Conservation (phyloP, 495 filamentous ascomycete species). For the Neurospora tetraspora region DNA sequence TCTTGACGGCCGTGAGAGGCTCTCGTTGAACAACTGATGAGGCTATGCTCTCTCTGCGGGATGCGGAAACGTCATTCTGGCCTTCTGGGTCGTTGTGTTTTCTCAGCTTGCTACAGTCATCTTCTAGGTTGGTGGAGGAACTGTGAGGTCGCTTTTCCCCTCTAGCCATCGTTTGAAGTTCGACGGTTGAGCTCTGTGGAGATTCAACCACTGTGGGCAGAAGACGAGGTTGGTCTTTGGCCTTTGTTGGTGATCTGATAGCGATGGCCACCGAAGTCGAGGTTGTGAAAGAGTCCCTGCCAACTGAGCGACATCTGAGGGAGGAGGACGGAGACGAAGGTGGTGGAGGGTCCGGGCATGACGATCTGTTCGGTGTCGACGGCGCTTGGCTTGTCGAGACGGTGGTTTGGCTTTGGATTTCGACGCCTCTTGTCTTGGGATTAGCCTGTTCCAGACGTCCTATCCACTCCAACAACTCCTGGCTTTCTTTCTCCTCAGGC, state of each 20-base stretch:
- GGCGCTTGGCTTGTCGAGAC: constrained; percentile 3
- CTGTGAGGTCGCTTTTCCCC: constrained; percentile 7
- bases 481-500: constrained; percentile 30
- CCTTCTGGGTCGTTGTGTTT: neutral
- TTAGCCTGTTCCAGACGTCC: constrained; percentile 42
- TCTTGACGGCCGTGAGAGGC: neutral
- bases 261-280: neutral
- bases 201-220: neutral
- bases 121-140: neutral
- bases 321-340: neutral
- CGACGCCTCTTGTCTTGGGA: constrained; percentile 18
- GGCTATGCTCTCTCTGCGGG: neutral
- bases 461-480: constrained; percentile 46
- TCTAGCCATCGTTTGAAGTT: neutral
- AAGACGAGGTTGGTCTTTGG: neutral
- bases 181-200: neutral
- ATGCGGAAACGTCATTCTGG: neutral
- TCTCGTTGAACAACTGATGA: neutral
- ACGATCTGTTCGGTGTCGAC: constrained; percentile 1
- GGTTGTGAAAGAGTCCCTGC: neutral
- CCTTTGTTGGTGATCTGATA: neutral
- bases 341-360: neutral
- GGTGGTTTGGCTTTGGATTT: constrained; percentile 7
- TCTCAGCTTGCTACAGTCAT: constrained; percentile 4
- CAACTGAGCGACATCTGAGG: neutral